Conservation (phyloP, 2,329 filamentous ascomycete genomes). For the Verticillium albo-atrum region DNA sequence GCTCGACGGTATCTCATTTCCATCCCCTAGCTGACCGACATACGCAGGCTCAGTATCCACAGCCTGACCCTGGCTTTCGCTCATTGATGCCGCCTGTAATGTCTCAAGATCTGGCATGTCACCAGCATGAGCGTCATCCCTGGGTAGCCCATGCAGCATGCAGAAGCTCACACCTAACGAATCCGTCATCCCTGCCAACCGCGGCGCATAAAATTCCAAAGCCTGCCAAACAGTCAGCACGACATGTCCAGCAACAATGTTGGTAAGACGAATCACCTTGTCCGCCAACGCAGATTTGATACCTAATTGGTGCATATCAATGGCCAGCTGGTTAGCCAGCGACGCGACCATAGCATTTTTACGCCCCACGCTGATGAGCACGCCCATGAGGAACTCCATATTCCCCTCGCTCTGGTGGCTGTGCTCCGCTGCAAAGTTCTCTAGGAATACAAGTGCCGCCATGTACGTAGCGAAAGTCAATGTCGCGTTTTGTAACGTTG, state of each 20-base stretch:
- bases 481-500: slow-evolving; percentile 59
- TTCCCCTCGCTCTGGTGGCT: not conserved
- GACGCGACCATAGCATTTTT: not conserved
- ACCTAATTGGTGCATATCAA: not conserved
- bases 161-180: not conserved
- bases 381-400: not conserved
- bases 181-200: not conserved
- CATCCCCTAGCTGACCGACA: not conserved
- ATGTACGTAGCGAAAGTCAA: slow-evolving; percentile 66
- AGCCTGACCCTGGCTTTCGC: not conserved
- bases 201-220: not conserved
- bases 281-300: not conserved
- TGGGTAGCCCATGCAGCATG: not conserved
- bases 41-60: not conserved
- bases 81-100: not conserved
- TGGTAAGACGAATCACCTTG: too few relatives aligned
- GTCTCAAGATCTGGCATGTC: not conserved
- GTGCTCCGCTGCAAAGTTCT: slow-evolving; percentile 20
- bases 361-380: not conserved
- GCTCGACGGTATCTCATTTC: not conserved
- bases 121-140: not conserved
- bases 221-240: not conserved
- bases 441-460: slow-evolving; percentile 62
- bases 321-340: not conserved
- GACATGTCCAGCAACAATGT: not conserved